Evolutionary conservation across 192 early-diverging fungal genomes (phyloP), one percentile per base, ranked within the genome.

Genomic region (Rhizophlyctis rosea): DNA sequence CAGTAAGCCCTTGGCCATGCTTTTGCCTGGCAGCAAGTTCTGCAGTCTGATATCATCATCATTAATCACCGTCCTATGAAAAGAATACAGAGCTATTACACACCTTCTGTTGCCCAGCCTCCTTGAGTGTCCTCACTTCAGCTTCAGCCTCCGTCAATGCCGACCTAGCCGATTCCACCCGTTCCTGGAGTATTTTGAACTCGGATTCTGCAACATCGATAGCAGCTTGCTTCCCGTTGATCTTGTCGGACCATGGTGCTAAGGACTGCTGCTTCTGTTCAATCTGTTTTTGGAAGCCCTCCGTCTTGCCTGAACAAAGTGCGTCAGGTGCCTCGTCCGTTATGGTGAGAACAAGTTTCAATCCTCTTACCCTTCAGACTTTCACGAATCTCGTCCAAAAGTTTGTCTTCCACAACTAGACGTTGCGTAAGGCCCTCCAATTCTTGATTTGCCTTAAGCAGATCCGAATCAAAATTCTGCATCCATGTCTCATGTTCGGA

Each of bases 121-220:
- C 18, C 39, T 18, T 44, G 7, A 84, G 57, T 5, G 83, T 77
- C 56, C 72, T 21, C 81, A 81, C 60, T 78, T 72, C 33, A 69
- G 76, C 31, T 33, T 61, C 58, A 1, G 67, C 67, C 11, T 68
- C 57, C 29, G 30, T 65, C 47, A 63, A 14, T 23, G 33, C 36
- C 16, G 48, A 51, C 54, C 74, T 63, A 31, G 64, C 50, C 24
- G 50, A 16, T 3, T 49, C 50, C 31, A 71, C 77, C 29, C 84
- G 83, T 34, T 87, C 82, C 34, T 87, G 81, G 3, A 94, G 61
- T 25, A 96, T 77, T n/a, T 89, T 72, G 35, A 82, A 72, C 72
- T 98, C 96, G 0, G 95, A 89, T 67, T 83, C 72, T 13, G 84
- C 80, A 59, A 95, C 79, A 56, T 96, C 87, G n/a, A 94, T 73